Base-by-base conservation (phyloP, 495 filamentous ascomycete species). In the Neurospora sp. region DNA sequence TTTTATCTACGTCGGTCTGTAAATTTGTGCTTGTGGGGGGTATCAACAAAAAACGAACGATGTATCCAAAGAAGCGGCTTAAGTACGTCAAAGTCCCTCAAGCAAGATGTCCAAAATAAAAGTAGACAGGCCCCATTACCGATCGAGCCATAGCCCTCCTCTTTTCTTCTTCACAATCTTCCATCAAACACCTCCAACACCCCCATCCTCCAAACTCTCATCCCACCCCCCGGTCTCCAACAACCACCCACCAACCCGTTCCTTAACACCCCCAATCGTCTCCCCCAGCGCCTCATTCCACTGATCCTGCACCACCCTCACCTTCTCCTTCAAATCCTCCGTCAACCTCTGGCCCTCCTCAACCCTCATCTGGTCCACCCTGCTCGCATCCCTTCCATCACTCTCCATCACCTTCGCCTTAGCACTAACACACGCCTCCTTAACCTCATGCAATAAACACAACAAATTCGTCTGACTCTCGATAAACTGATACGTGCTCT, bases 401-500 rank as follows among this genome's bases (percentile, higher is more conserved):
- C 85, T 82, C 81, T 94, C 72, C 76, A 90, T 84, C 37, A 87
- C 82, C 73, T 85, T 84, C 18, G 85, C 85, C 76, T 84, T 88
- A 73, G 92, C 92, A 69, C 82, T 84, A 78, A 91, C 91, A 7
- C 93, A 89, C 4, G 90, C 91, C 46, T 92, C 93, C 78, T 93
- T 93, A 37, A 97, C 94, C 81, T 98, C 96, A 77, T 99, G 96
- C 77, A 98, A 81, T 31, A 98, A 82, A 76, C 95, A 98, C n/a
- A 98, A 87, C 16, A 98, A 84, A 75, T 99, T 98, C 31, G 89
- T 94, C 86, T 99, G 95, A 4, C 88, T 90, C 84, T 99, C 96
- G 74, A 99, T 98, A 82, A 96, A 98, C 82, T 97, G 95, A 78
- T 97, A 97, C 35, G 92, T 93, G 71, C 90, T 92, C 82, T 93